These are phyloP conservation scores for Penicillium roqueforti DNA, from an alignment of 495 filamentous ascomycete species.

Conservation along the genomic window DNA sequence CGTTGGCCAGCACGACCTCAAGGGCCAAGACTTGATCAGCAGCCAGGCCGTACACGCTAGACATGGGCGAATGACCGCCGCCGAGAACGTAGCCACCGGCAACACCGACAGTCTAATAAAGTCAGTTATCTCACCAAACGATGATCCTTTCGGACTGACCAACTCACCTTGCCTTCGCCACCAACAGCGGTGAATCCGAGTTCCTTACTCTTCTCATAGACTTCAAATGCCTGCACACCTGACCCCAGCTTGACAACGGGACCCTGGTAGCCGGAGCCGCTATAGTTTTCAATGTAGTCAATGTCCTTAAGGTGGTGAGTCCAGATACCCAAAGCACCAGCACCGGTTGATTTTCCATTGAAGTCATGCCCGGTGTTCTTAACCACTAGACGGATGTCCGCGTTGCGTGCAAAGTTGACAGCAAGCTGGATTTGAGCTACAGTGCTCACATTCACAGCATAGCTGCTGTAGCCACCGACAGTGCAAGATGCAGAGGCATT, in stretches of 20 bases:
- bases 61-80: constrained; percentile 48
- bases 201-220: constrained; percentile 45
- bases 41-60: constrained; percentile 48
- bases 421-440: constrained; percentile 54
- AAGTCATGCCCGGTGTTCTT: constrained; percentile 74
- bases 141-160: not conserved
- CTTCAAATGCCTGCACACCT: constrained; percentile 51
- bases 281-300: constrained; percentile 33
- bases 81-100: constrained; percentile 43
- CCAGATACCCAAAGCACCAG: constrained; percentile 55
- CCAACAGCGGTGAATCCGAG: constrained; percentile 50
- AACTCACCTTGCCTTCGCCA: constrained; percentile 44
- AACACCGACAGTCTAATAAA: constrained; percentile 31
- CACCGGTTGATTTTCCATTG: constrained; percentile 54
- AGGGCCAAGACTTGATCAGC: constrained; percentile 47
- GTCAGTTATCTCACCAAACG: not conserved
- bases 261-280: constrained; percentile 36
- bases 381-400: constrained; percentile 54
- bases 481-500: constrained; percentile 43
- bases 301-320: constrained; percentile 55
- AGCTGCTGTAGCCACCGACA: constrained; percentile 54
- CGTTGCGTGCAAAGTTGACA: constrained; percentile 59
- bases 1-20: constrained; percentile 54
- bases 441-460: constrained; percentile 55
- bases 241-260: constrained; percentile 54